Evolutionary conservation across 306 rosid genomes (phyloP).

Genomic region (Malus fusca): DNA sequence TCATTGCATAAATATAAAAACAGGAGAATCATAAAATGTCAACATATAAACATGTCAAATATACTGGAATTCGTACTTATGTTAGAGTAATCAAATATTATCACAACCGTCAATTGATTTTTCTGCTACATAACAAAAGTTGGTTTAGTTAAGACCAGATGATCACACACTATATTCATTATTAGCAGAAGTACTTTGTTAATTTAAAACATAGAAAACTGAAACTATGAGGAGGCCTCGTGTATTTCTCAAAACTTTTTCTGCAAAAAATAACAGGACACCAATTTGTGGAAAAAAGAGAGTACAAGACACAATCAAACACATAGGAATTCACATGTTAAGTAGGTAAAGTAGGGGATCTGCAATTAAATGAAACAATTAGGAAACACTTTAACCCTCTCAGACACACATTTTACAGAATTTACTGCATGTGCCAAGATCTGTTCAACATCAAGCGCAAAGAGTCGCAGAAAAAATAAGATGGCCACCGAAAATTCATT

Average conservation of each 20-base stretch:
- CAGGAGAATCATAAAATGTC: background rate
- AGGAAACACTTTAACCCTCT: background rate
- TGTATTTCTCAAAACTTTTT: background rate
- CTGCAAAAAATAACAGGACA: background rate
- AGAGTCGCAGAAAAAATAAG: background rate
- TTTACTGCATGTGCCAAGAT: background rate
- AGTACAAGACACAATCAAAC: background rate
- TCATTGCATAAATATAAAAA: background rate
- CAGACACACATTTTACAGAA: background rate
- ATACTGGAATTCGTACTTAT: no score
- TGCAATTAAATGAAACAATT: background rate
- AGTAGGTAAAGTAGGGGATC: background rate
- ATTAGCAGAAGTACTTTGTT: background rate
- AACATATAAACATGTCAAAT: background rate
- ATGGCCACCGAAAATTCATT: background rate
- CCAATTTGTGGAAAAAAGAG: background rate
- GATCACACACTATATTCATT: background rate
- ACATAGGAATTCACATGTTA: background rate
- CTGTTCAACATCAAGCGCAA: background rate
- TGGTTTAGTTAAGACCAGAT: background rate
- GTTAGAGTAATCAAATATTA: no score
- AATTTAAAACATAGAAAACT: background rate
- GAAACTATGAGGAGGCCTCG: background rate
- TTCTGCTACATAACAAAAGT: no score
- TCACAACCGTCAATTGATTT: no score